These are phyloP conservation scores for Talaromyces atroroseus DNA, from an alignment of 2,329 filamentous ascomycete species.

Conservation along the genomic window DNA sequence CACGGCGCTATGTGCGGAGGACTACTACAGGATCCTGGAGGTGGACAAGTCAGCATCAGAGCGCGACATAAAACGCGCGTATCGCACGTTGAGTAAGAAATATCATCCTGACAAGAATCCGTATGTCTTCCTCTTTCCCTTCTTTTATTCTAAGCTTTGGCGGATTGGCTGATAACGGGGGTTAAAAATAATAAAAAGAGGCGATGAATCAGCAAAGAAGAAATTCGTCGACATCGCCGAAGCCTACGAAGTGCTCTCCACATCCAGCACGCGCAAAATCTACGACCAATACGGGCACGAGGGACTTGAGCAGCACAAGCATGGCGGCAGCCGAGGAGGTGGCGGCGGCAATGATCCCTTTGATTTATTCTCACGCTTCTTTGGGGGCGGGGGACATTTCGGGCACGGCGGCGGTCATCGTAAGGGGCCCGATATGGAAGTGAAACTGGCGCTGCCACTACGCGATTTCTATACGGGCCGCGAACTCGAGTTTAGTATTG, in stretches of 20 bases:
- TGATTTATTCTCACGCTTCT: constrained; percentile 94
- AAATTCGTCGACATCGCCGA: constrained; percentile 93
- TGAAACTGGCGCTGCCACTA: constrained; percentile 71
- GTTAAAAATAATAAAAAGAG: constrained; percentile 44
- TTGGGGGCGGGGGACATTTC: constrained; percentile 84
- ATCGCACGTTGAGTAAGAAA: constrained; percentile 87
- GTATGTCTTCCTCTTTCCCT: constrained; percentile 48
- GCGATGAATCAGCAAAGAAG: constrained; percentile 71
- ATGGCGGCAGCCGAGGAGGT: constrained; percentile 55
- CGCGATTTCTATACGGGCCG: constrained; percentile 89
- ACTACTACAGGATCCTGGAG: constrained; percentile 66
- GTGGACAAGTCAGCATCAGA: constrained; percentile 74
- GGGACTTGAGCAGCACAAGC: constrained; percentile 74
- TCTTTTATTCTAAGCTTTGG: not conserved
- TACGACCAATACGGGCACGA: constrained; percentile 96
- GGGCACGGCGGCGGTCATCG: constrained; percentile 67
- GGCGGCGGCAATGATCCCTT: constrained; percentile 69
- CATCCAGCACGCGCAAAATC: constrained; percentile 68
- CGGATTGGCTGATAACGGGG: constrained; percentile 9
- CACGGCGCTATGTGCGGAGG: constrained; percentile 38
- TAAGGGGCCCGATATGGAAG: constrained; percentile 81
- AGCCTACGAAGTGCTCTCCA: constrained; percentile 87
- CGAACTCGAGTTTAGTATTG: constrained; percentile 79
- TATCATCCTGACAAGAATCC: constrained; percentile 98
- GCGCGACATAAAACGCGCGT: constrained; percentile 87